A percentile compares a stretch with the other conserved stretches of the same genome.
phyloP scores from a whole-genome alignment of 768 basidiomycete species.

The Exidia glandulosa region DNA sequence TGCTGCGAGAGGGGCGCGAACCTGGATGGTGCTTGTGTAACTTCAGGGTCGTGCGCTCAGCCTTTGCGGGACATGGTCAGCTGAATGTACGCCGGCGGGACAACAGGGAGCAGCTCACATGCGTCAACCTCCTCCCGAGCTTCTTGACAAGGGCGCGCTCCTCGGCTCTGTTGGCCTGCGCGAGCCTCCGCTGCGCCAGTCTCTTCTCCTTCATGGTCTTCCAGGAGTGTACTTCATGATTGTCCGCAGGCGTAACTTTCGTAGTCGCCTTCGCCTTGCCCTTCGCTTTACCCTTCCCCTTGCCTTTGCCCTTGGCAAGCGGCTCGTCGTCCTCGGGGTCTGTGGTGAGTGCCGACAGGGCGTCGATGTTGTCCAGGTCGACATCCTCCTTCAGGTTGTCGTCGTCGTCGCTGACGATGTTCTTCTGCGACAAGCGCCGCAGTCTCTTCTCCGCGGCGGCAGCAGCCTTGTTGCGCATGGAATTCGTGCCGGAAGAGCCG shows the following conservation, averaged over 20 bases:
- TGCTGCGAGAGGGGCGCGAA: conserved; percentile 6
- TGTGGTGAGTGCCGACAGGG: conserved; percentile 4
- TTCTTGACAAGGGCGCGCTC: conserved; percentile 39
- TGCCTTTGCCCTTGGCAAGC: conserved; percentile 16
- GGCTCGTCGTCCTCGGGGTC: conserved; percentile 17
- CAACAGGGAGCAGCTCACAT: conserved; percentile 30
- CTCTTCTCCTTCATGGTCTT: conserved; percentile 17
- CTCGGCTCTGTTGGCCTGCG: conserved; percentile 30
- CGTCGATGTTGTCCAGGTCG: conserved; percentile 15
- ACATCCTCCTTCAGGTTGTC: conserved; percentile 22
- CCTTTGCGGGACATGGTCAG: conserved; percentile 30
- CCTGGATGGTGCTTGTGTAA: conserved; percentile 56
- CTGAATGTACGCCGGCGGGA: conserved; percentile 8
- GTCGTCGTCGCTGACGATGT: conserved; percentile 13
- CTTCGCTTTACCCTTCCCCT: conserved; percentile 26
- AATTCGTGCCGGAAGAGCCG: conserved; percentile 12
- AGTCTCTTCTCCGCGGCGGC: conserved; percentile 46
- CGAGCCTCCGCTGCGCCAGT: conserved; percentile 12
- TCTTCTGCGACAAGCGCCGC: not conserved
- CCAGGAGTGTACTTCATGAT: conserved; percentile 9
- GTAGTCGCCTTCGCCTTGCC: conserved; percentile 17
- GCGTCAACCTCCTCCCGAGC: conserved; percentile 65
- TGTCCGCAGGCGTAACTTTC: conserved; percentile 4
- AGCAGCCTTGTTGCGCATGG: conserved; percentile 23
- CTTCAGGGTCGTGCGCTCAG: conserved; percentile 57